Evolutionary conservation across 352 stramenopile genomes (phyloP).

Genomic region (Vaucheria bursata): DNA sequence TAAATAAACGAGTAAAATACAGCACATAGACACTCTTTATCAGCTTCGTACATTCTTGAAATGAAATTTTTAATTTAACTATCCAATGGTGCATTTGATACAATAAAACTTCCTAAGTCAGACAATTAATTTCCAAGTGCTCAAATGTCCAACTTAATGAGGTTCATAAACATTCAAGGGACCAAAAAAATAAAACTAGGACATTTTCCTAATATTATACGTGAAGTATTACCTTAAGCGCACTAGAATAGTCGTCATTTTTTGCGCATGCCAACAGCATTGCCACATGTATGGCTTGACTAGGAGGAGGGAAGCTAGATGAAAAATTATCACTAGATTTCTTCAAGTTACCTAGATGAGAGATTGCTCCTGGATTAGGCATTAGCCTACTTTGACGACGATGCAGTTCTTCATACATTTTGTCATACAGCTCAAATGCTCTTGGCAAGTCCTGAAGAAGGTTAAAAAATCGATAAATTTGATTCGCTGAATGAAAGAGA

Average conservation of each 20-base stretch:
- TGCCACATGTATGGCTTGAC: neutral
- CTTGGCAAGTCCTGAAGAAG: neutral
- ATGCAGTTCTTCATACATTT: slow-evolving; percentile 4
- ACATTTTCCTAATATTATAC: neutral
- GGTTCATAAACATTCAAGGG: no score
- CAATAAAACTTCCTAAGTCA: neutral
- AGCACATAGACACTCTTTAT: no score
- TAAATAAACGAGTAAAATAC: no score
- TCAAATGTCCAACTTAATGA: neutral
- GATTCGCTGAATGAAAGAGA: neutral
- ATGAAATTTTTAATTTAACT: neutral
- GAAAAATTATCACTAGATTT: neutral
- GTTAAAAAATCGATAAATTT: neutral
- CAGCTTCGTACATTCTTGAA: no score
- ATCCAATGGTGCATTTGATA: neutral
- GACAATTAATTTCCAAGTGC: neutral
- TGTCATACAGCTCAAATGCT: neutral
- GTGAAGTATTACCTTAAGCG: neutral
- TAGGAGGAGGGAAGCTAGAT: neutral
- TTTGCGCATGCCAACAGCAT: slow-evolving; percentile 4
- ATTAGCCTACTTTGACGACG: neutral
- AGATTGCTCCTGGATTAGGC: neutral
- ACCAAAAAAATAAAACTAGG: no score
- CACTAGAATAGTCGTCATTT: neutral
- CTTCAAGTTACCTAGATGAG: neutral